A percentile compares a stretch with the other conserved stretches of the same genome.
phyloP scores from a whole-genome alignment of 495 filamentous ascomycete genomes.

The Platismatia glauca region DNA sequence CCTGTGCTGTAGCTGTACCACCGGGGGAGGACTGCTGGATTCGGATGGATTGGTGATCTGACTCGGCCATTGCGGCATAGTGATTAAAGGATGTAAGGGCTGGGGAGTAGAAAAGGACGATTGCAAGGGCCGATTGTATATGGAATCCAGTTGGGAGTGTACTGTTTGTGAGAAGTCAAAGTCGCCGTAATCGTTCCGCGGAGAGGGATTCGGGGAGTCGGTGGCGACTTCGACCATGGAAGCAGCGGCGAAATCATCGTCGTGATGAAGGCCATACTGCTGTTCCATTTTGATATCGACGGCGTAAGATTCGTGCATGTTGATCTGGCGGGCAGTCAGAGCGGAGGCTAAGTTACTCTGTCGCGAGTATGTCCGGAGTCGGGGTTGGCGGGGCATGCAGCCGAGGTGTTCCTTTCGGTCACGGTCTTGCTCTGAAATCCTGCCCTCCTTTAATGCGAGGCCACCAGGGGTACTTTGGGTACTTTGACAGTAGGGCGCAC shows the following conservation, averaged over 20 bases:
- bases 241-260: constrained; percentile 26
- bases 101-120: constrained; percentile 34
- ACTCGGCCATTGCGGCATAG: constrained; percentile 44
- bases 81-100: constrained; percentile 39
- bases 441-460: neutral
- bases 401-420: constrained; percentile 6
- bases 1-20: constrained; percentile 22
- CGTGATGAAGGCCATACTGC: constrained; percentile 23
- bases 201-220: constrained; percentile 28
- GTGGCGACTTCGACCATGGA: constrained; percentile 22
- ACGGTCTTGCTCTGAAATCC: too few species aligned
- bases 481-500: neutral
- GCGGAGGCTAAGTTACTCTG: constrained; percentile 5
- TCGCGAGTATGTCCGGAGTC: constrained; percentile 9
- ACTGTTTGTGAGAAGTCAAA: constrained; percentile 33
- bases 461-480: neutral
- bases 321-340: constrained; percentile 16
- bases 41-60: constrained; percentile 43
- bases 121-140: constrained; percentile 31
- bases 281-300: constrained; percentile 33
- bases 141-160: constrained; percentile 34
- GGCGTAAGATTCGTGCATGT: constrained; percentile 28
- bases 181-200: constrained; percentile 36
- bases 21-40: constrained; percentile 31
- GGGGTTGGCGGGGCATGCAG: constrained; percentile 13